Evolutionary conservation across 768 basidiomycete genomes (phyloP).

Genomic region (Suillus clintonianus): DNA sequence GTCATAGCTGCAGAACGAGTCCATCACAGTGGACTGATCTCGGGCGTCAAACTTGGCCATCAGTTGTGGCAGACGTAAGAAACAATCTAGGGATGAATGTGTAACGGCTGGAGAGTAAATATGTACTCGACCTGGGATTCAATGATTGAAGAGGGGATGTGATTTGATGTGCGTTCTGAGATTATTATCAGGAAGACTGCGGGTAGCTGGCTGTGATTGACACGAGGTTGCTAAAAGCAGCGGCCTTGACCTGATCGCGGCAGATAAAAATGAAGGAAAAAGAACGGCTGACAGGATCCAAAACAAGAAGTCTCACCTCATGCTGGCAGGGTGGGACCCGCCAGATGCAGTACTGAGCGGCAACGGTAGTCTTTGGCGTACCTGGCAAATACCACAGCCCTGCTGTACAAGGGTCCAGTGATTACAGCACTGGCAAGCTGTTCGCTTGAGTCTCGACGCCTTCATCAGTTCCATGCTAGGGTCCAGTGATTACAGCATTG

Average conservation of each 20-base stretch:
- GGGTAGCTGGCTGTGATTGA: slow-evolving; percentile 27
- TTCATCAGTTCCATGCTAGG: slow-evolving; percentile 9
- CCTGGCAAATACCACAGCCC: background rate
- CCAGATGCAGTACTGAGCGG: background rate
- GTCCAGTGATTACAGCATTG: background rate
- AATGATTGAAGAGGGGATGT: slow-evolving; percentile 9
- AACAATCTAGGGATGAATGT: slow-evolving; percentile 21
- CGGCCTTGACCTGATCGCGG: slow-evolving; percentile 18
- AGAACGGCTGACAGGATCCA: slow-evolving; percentile 10
- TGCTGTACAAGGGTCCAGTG: slow-evolving; percentile 1
- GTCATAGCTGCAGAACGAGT: slow-evolving; percentile 36
- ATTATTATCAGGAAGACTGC: slow-evolving; percentile 34
- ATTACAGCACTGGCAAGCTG: background rate
- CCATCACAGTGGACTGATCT: slow-evolving; percentile 28
- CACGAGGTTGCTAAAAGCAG: slow-evolving; percentile 38
- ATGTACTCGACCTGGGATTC: slow-evolving; percentile 16
- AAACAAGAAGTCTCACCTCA: slow-evolving; percentile 14
- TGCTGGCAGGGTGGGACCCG: background rate
- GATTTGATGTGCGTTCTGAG: slow-evolving; percentile 29
- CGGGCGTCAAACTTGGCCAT: slow-evolving; percentile 22
- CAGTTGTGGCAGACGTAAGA: slow-evolving; percentile 16
- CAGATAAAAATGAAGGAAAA: slow-evolving; percentile 12
- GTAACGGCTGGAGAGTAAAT: slow-evolving; percentile 13
- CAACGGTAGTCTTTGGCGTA: background rate
- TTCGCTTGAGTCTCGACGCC: background rate